These are phyloP conservation scores for Calonectria pauciramosa DNA, from an alignment of 2,329 filamentous ascomycete species.

Conservation along the genomic window DNA sequence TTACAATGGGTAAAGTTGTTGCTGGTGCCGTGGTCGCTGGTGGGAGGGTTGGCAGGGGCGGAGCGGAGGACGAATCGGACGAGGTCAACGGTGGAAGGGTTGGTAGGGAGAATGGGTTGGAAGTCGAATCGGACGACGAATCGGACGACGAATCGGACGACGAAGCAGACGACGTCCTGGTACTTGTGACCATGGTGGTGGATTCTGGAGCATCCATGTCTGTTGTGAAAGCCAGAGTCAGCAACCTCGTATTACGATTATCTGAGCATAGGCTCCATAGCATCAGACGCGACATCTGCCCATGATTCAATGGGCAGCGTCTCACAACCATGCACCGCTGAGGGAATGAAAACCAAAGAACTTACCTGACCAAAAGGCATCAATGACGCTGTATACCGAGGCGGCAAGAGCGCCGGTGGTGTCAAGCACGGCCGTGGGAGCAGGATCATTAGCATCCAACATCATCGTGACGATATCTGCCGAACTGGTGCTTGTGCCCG, in stretches of 20 bases:
- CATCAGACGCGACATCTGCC: background rate
- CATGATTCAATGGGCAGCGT: background rate
- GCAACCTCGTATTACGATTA: background rate
- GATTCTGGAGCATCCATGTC: conserved; percentile 16
- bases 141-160: background rate
- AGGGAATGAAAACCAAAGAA: background rate
- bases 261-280: no score
- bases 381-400: conserved; percentile 9
- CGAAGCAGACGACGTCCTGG: background rate
- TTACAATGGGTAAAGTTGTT: conserved; percentile 8
- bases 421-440: background rate
- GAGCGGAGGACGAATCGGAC: background rate
- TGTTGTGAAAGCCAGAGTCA: conserved; percentile 4
- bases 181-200: conserved; percentile 14
- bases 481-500: background rate
- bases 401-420: background rate
- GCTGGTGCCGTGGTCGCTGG: background rate
- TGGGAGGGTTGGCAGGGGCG: conserved; percentile 6
- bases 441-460: conserved; percentile 3
- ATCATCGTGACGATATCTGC: background rate
- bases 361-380: conserved; percentile 22
- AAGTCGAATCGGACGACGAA: background rate
- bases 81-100: background rate
- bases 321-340: no score
- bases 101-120: background rate